A percentile compares a stretch with the other conserved stretches of the same genome.
Conservation (phyloP, 31 red algal species). For the Asparagopsis taxiformis region DNA sequence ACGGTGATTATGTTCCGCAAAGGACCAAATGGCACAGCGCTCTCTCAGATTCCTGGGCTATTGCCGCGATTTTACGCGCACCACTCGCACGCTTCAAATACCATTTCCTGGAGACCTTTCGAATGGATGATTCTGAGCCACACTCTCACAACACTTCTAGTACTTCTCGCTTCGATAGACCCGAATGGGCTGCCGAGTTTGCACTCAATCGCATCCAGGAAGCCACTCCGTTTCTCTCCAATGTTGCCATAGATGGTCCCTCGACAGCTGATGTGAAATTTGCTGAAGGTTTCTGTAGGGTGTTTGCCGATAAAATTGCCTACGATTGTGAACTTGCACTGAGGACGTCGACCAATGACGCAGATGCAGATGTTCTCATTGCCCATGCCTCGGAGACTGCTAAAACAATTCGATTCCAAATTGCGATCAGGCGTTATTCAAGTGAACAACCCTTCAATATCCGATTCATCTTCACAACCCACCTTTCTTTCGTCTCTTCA, state of each 20-base stretch:
- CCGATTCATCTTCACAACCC: background rate
- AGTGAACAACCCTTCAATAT: background rate
- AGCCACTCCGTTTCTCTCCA: conserved; percentile 58
- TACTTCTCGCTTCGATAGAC: conserved; percentile 65
- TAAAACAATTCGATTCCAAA: conserved; percentile 60
- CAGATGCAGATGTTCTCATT: conserved; percentile 54
- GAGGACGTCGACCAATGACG: conserved; percentile 45
- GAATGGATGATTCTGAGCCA: conserved; percentile 1
- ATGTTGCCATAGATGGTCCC: conserved; percentile 50
- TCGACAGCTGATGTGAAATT: conserved; percentile 61
- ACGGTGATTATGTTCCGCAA: conserved; percentile 34
- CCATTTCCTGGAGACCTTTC: conserved; percentile 62
- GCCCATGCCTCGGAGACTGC: conserved; percentile 61
- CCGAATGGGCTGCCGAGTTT: conserved; percentile 83
- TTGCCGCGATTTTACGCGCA: conserved; percentile 59
- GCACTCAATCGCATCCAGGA: conserved; percentile 66
- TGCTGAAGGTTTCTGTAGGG: conserved; percentile 73
- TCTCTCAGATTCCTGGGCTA: conserved; percentile 58
- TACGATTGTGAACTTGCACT: conserved; percentile 65
- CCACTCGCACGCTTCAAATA: conserved; percentile 74
- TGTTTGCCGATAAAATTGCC: conserved; percentile 72
- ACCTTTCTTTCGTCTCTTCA: conserved; percentile 45
- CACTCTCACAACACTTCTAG: background rate
- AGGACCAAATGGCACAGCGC: conserved; percentile 50
- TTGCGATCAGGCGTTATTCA: conserved; percentile 38